phyloP scores from a whole-genome alignment of 148 eudicot genomes.

The Diospyros kaki region DNA sequence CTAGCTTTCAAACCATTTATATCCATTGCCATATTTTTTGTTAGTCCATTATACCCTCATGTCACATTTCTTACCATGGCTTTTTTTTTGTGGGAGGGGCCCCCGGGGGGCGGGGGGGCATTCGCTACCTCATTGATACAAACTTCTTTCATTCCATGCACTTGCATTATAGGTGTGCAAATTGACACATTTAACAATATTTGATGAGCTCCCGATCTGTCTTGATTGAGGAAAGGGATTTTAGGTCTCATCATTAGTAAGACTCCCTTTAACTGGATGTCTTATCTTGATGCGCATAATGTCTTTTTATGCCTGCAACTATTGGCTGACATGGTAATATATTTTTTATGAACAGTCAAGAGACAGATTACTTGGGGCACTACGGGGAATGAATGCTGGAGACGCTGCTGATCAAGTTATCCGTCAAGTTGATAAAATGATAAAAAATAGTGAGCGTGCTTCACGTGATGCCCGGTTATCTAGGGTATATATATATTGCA shows the following conservation, averaged over 20 bases:
- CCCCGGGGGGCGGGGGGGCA: too few species aligned
- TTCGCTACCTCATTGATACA: too few species aligned
- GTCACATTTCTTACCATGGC: too few species aligned
- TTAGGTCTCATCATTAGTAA: not conserved
- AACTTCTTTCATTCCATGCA: too few species aligned
- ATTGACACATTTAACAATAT: too few species aligned
- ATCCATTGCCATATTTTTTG: too few species aligned
- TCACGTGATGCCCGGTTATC: conserved; percentile 51
- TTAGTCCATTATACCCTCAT: too few species aligned
- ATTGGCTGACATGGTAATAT: conserved; percentile 14
- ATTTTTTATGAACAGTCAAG: conserved; percentile 56
- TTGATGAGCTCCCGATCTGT: not conserved
- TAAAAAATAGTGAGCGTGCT: conserved; percentile 70
- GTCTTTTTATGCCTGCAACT: not conserved
- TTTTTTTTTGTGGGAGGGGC: too few species aligned
- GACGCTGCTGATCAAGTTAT: conserved; percentile 96
- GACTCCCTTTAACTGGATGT: not conserved
- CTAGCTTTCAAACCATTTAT: too few species aligned
- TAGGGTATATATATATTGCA: conserved; percentile 40
- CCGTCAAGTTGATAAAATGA: conserved; percentile 79
- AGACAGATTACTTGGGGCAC: conserved; percentile 64
- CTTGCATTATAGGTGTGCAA: too few species aligned
- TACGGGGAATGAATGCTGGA: conserved; percentile 86
- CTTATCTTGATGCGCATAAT: not conserved
- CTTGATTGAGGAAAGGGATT: not conserved